Base-by-base conservation (phyloP, 495 filamentous ascomycete genomes). In the Aspergillus asperescens region DNA sequence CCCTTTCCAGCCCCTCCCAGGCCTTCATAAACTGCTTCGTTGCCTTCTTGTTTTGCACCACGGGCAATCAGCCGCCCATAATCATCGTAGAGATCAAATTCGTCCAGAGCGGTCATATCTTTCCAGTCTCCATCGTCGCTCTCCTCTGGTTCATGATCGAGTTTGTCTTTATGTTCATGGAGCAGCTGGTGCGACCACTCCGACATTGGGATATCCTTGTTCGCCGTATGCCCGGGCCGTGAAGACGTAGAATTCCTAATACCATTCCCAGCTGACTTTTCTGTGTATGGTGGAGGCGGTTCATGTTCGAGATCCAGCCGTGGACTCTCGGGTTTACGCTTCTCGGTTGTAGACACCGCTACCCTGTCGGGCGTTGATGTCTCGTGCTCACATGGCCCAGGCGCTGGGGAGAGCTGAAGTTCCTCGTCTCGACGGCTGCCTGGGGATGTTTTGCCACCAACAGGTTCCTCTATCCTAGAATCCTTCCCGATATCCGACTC, bases 51-150 rank as follows among this genome's bases (percentile, higher is more conserved):
- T 29, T 79, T 69, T 24, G 84, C 83, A 37, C 90, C 90, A 28
- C 79, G 80, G 7, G 92, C 93, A 52, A 99, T 74, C 24, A 97
- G 77, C 61, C 80, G 88, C 52, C 90, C 88, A 59, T 94, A 84
- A 56, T 99, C 93, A 64, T 99, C 88, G 65, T 97, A 99, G 27
- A 95, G 83, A 70, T 97, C 92, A 62, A 89, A 89, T 15, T 88
- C 84, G 6, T 89, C 93, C 53, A 87, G 86, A 5, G 94, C 87
- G 15, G 93, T 92, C 93, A 99, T 99, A 2, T 77, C 75, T 70
- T 95, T 87, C 93, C 93, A 99, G 49, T 76, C 84, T 18, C 72
- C 82, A 20, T 79, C 71, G 28, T 79, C 67, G 6, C 76, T 67
- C n/a, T 79, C 73, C 24, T 62, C 62, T 35, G 64, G 60, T 8